These are phyloP conservation scores for Leptographium galeiforme DNA, from an alignment of 2,329 filamentous ascomycete genomes.

Conservation along the genomic window DNA sequence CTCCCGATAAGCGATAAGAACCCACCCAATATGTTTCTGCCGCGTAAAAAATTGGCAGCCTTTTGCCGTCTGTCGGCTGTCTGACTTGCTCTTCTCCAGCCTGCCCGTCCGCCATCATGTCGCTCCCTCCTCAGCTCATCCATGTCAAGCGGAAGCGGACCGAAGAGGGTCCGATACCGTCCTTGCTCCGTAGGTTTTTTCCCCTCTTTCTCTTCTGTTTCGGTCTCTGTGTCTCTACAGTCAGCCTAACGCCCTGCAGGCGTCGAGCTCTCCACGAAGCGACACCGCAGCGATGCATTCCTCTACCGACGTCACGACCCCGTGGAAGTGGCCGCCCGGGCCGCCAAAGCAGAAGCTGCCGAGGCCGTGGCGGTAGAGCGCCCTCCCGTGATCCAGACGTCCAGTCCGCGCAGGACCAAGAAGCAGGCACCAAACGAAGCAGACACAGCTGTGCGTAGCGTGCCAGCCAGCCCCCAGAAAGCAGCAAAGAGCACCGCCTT, in stretches of 20 bases:
- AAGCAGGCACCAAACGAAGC: background rate
- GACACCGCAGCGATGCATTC: slow-evolving; percentile 37
- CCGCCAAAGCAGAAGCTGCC: slow-evolving; percentile 12
- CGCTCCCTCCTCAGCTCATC: slow-evolving; percentile 44
- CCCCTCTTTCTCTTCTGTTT: background rate
- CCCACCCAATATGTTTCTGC: too few species aligned
- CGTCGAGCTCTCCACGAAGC: slow-evolving; percentile 37
- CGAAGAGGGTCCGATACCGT: slow-evolving; percentile 40
- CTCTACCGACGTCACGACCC: slow-evolving; percentile 40
- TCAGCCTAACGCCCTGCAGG: slow-evolving; percentile 3
- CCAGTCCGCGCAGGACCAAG: slow-evolving; percentile 23
- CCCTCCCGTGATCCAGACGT: slow-evolving; percentile 29
- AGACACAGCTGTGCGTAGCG: too few species aligned
- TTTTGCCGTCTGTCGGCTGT: background rate
- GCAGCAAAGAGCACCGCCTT: background rate
- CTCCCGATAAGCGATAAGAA: too few species aligned
- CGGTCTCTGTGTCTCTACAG: background rate
- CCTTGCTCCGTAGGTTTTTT: slow-evolving; percentile 29
- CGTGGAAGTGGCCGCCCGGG: slow-evolving; percentile 8
- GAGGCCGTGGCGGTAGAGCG: slow-evolving; percentile 13
- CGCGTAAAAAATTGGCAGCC: background rate
- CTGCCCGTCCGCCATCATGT: slow-evolving; percentile 25
- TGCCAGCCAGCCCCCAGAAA: background rate
- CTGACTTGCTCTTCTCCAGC: background rate
- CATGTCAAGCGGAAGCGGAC: slow-evolving; percentile 48